phyloP scores from a whole-genome alignment of 208 protist species.

The Trichomonas gallinae region DNA sequence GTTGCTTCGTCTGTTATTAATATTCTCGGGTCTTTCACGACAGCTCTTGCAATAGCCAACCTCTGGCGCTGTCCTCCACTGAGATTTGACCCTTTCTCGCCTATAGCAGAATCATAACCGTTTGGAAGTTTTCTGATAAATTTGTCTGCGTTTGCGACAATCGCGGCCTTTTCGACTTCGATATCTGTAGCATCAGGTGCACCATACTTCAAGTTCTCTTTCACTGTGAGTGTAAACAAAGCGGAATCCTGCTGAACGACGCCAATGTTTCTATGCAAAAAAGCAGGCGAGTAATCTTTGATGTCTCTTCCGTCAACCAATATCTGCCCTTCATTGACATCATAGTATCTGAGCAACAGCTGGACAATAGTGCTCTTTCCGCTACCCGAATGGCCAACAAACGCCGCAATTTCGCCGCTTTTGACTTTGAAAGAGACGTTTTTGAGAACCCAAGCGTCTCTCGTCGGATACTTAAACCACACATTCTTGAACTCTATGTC shows the following conservation, averaged over 20 bases:
- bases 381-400: not conserved
- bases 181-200: not conserved
- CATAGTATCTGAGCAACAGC: not conserved
- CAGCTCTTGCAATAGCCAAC: not conserved
- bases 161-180: not conserved
- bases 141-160: not conserved
- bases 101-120: not conserved
- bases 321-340: not conserved
- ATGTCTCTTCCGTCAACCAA: not conserved
- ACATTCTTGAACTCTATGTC: constrained; percentile 9
- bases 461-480: not conserved
- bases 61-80: not conserved
- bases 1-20: constrained; percentile 1
- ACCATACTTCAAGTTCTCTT: not conserved
- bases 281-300: not conserved
- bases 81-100: not conserved
- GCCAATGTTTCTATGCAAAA: not conserved
- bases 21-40: not conserved
- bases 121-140: not conserved
- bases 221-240: not conserved
- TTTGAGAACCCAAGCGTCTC: not conserved
- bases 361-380: not conserved
- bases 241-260: not conserved
- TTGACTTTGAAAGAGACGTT: not conserved
- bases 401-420: not conserved